Conservation (phyloP, 345 rosid species). For the Laguncularia racemosa region DNA sequence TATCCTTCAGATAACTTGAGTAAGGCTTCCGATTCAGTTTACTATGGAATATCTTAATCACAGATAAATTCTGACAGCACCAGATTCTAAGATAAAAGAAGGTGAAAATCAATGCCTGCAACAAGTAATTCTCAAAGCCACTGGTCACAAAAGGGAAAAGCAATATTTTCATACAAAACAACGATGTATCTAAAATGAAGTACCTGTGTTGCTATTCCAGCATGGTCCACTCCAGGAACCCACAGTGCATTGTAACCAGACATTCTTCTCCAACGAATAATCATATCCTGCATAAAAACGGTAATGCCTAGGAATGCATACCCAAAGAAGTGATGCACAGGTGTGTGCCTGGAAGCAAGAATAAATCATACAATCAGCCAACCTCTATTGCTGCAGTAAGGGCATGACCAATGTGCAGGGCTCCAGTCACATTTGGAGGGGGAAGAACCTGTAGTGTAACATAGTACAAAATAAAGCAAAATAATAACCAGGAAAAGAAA, state of each 20-base stretch:
- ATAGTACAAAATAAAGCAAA: neutral
- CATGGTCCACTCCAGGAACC: constrained; percentile 98
- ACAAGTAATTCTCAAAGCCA: too few relatives aligned
- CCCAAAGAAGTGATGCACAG: constrained; percentile 1
- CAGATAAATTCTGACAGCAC: too few relatives aligned
- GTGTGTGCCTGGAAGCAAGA: neutral
- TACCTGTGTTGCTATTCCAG: constrained; percentile 99
- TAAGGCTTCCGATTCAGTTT: too few relatives aligned
- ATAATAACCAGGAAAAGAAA: neutral
- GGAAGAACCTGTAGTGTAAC: constrained; percentile 64
- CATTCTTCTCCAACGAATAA: constrained; percentile 95
- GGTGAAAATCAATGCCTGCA: too few relatives aligned
- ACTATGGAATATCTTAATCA: too few relatives aligned
- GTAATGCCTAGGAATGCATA: constrained; percentile 1
- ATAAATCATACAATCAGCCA: constrained; percentile 8
- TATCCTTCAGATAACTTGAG: too few relatives aligned
- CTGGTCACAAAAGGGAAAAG: neutral
- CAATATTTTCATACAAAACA: neutral
- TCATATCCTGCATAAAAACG: constrained; percentile 53
- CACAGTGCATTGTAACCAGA: constrained; percentile 87
- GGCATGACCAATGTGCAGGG: constrained; percentile 95
- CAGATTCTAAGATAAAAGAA: too few relatives aligned
- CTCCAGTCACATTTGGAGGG: constrained; percentile 99
- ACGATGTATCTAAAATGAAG: neutral
- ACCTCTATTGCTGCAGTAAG: constrained; percentile 86